Conservation (phyloP, 371 early-diverging fungal genomes). For the Mortierella sp. region DNA sequence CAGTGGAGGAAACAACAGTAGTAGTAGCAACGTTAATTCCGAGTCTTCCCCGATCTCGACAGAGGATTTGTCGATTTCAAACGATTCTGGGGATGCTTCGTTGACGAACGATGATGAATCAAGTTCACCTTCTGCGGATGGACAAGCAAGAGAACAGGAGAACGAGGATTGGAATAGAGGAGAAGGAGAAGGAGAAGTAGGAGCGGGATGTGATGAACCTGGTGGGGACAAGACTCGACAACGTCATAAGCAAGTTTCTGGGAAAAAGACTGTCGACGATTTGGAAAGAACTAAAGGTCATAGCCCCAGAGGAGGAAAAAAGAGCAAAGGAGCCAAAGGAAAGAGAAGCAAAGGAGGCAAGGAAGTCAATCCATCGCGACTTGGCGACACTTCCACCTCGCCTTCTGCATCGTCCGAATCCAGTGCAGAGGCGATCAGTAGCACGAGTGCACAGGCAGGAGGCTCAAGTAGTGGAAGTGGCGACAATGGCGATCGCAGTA, state of each 20-base stretch:
- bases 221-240: too few species aligned
- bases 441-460: background rate
- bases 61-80: constrained; percentile 32
- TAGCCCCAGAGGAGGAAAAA: too few species aligned
- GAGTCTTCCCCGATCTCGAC: constrained; percentile 27
- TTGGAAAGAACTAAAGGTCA: too few species aligned
- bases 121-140: constrained; percentile 21
- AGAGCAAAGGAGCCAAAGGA: too few species aligned
- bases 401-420: constrained; percentile 15
- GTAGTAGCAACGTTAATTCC: constrained; percentile 23
- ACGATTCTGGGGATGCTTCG: constrained; percentile 2
- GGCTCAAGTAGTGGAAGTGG: background rate
- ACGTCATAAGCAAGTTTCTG: too few species aligned
- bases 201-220: too few species aligned
- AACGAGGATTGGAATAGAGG: too few species aligned
- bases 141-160: background rate
- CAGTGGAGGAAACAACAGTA: too few species aligned
- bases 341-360: too few species aligned
- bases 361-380: too few species aligned
- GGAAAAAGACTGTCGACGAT: too few species aligned
- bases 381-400: background rate
- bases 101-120: constrained; percentile 20
- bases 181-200: too few species aligned
- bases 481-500: constrained; percentile 2
- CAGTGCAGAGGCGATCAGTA: background rate